Evolutionary conservation across 352 stramenopile species (phyloP).

Genomic region (Phytopythium cucurbitacearum): DNA sequence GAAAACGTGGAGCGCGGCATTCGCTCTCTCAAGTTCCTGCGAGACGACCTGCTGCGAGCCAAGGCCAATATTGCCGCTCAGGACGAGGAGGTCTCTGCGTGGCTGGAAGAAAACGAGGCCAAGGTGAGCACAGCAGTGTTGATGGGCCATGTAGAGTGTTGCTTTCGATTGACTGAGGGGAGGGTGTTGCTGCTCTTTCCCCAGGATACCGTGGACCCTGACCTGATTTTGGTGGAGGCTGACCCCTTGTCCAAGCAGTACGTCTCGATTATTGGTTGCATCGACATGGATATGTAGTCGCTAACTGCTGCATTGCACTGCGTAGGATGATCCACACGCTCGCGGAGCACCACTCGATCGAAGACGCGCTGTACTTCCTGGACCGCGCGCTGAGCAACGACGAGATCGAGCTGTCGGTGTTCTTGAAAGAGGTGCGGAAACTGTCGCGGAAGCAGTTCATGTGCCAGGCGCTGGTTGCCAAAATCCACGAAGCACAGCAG

Average conservation of each 20-base stretch:
- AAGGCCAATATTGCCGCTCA: slow-evolving; percentile 48
- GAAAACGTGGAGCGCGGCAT: slow-evolving; percentile 75
- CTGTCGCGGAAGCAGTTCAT: slow-evolving; percentile 90
- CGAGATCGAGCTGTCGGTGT: slow-evolving; percentile 78
- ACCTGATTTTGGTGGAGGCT: slow-evolving; percentile 73
- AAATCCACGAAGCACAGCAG: slow-evolving; percentile 81
- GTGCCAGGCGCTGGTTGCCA: slow-evolving; percentile 83
- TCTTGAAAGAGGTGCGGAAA: slow-evolving; percentile 89
- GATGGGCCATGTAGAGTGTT: too few species aligned
- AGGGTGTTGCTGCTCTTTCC: neutral
- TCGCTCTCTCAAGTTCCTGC: slow-evolving; percentile 67
- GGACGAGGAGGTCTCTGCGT: slow-evolving; percentile 52
- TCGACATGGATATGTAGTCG: neutral
- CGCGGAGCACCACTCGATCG: slow-evolving; percentile 84
- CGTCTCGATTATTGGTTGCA: slow-evolving; percentile 12
- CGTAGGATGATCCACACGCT: slow-evolving; percentile 70
- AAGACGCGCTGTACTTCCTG: slow-evolving; percentile 91
- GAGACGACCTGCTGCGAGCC: slow-evolving; percentile 56
- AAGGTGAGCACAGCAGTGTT: slow-evolving; percentile 27
- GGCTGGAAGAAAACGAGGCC: slow-evolving; percentile 74
- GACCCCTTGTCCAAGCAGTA: slow-evolving; percentile 83
- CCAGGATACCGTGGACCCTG: slow-evolving; percentile 68
- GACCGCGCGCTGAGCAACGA: slow-evolving; percentile 86
- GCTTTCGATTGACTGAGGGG: neutral
- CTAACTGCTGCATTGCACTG: slow-evolving; percentile 2